These are phyloP conservation scores for Diaporthe sp. DNA, from an alignment of 2,329 filamentous ascomycete genomes.

Conservation along the genomic window DNA sequence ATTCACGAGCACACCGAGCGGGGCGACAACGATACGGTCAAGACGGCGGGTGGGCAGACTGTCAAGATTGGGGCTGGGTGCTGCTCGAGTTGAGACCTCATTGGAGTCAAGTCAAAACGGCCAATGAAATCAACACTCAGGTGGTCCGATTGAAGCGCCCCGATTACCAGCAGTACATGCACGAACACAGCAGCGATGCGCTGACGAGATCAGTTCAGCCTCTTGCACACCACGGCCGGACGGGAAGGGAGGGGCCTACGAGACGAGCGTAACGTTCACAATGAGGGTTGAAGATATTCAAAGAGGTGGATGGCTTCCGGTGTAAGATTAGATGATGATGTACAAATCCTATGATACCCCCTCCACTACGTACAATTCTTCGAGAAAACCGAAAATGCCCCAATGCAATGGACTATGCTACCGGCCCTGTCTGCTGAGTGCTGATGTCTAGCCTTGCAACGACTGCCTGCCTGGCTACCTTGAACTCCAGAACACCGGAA, in stretches of 20 bases:
- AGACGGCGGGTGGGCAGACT: slow-evolving; percentile 64
- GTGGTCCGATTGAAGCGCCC: background rate
- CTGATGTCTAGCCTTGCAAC: background rate
- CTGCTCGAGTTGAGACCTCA: slow-evolving; percentile 33
- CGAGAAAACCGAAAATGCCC: background rate
- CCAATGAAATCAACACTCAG: background rate
- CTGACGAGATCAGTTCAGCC: too few relatives aligned
- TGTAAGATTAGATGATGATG: slow-evolving; percentile 41
- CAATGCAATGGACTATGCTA: slow-evolving; percentile 24
- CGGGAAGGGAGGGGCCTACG: background rate
- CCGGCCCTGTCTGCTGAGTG: slow-evolving; percentile 5
- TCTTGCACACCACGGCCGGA: background rate
- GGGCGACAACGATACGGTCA: slow-evolving; percentile 93
- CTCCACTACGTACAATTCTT: slow-evolving; percentile 31
- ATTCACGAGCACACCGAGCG: slow-evolving; percentile 94
- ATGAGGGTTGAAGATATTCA: background rate
- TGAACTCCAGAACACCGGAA: slow-evolving; percentile 50
- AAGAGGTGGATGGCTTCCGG: background rate
- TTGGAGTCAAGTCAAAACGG: background rate
- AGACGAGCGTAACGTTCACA: background rate
- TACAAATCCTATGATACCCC: slow-evolving; percentile 51
- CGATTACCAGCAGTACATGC: too few relatives aligned
- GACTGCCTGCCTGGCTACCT: background rate
- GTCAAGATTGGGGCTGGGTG: slow-evolving; percentile 49
- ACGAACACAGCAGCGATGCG: background rate